phyloP scores from a whole-genome alignment of 1,139 yeast species.

The Pichia terricola region DNA sequence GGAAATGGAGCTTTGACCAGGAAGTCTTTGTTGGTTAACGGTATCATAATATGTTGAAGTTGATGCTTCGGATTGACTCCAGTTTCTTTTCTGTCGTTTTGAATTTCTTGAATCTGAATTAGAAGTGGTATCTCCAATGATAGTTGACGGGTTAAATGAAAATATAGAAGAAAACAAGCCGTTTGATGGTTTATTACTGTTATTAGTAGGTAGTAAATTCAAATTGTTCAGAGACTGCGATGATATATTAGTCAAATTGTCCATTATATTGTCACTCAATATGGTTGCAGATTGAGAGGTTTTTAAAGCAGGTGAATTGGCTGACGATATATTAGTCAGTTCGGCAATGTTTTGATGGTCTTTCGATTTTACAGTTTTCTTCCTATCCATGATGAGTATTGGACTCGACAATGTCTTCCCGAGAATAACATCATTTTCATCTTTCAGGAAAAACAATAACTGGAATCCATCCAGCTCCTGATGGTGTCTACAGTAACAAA shows the following conservation, averaged over 20 bases:
- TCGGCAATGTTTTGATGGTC: not conserved
- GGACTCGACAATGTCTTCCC: constrained; percentile 67
- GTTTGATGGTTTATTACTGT: not conserved
- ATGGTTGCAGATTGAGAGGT: no score
- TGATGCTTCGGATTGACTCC: constrained; percentile 21
- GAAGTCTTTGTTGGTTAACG: constrained; percentile 19
- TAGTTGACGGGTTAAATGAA: constrained; percentile 10
- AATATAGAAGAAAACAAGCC: constrained; percentile 11
- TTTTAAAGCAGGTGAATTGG: no score
- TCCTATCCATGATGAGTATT: constrained; percentile 89
- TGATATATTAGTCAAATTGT: not conserved
- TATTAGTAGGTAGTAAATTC: not conserved
- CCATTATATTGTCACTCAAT: not conserved
- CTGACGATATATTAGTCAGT: not conserved
- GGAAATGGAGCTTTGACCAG: not conserved
- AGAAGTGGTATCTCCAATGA: constrained; percentile 12
- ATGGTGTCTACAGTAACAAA: constrained; percentile 95
- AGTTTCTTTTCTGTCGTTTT: constrained; percentile 32
- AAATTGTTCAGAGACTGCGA: not conserved
- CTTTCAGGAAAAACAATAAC: constrained; percentile 59
- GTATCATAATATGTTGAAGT: constrained; percentile 15
- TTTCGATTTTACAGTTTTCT: constrained; percentile 35
- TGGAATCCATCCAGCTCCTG: constrained; percentile 74
- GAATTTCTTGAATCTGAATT: constrained; percentile 12
- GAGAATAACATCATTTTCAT: constrained; percentile 48